Conservation (phyloP, 768 basidiomycete species). For the Pluteus cervinus region DNA sequence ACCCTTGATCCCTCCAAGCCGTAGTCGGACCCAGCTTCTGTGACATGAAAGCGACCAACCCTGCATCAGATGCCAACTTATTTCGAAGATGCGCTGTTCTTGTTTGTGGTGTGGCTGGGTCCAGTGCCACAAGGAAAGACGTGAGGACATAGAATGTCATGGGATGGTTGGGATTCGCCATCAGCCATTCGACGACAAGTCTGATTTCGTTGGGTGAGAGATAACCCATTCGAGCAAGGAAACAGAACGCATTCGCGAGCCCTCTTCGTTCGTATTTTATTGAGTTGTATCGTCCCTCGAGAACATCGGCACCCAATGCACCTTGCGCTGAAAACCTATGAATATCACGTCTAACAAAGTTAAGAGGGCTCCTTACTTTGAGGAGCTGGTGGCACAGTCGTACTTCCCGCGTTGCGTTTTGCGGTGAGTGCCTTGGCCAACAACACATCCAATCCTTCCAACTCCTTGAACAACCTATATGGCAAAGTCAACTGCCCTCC, state of each 20-base stretch:
- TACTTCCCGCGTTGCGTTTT: conserved; percentile 56
- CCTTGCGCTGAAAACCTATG: conserved; percentile 29
- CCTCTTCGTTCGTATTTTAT: conserved; percentile 69
- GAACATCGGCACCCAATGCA: conserved; percentile 58
- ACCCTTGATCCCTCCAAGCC: conserved; percentile 62
- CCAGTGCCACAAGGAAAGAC: conserved; percentile 58
- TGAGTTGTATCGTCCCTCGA: conserved; percentile 64
- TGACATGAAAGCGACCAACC: conserved; percentile 52
- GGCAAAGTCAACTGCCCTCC: conserved; percentile 41
- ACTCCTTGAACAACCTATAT: conserved; percentile 52
- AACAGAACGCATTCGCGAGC: conserved; percentile 57
- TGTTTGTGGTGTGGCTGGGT: conserved; percentile 53
- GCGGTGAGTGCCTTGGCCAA: conserved; percentile 50
- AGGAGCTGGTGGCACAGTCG: conserved; percentile 49
- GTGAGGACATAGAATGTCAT: conserved; percentile 68
- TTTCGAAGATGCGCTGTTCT: conserved; percentile 39
- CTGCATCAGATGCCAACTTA: conserved; percentile 37
- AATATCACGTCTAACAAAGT: neutral
- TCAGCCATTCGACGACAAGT: conserved; percentile 65
- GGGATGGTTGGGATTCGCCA: conserved; percentile 55
- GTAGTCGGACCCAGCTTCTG: conserved; percentile 44
- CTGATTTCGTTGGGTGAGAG: conserved; percentile 57
- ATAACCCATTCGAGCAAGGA: conserved; percentile 58
- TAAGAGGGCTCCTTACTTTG: conserved; percentile 39
- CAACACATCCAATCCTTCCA: conserved; percentile 51